These are phyloP conservation scores for Corymbia citriodora DNA, from an alignment of 441 rosid genomes.

Conservation along the genomic window DNA sequence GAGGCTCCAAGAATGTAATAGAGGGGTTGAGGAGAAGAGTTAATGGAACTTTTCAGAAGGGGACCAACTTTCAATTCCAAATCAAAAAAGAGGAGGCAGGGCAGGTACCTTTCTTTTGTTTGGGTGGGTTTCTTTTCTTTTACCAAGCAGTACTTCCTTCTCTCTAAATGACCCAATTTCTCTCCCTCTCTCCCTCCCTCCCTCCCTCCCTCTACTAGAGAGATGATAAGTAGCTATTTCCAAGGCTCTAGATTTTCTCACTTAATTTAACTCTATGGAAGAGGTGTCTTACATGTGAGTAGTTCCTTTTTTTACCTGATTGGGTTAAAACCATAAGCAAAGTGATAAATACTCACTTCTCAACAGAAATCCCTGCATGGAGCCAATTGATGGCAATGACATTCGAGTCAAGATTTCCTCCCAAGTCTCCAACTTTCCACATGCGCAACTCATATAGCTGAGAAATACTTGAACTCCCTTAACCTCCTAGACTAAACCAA, in stretches of 20 bases:
- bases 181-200: no score
- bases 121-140: background rate
- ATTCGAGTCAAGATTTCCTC: background rate
- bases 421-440: background rate
- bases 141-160: background rate
- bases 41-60: background rate
- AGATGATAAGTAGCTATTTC: no score
- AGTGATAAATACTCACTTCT: background rate
- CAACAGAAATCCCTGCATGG: no score
- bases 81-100: background rate
- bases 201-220: no score
- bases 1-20: background rate
- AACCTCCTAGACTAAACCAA: background rate
- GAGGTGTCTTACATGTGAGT: background rate
- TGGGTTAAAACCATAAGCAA: background rate
- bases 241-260: no score
- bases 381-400: background rate
- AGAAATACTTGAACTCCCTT: background rate
- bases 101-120: background rate
- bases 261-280: accelerated
- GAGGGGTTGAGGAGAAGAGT: background rate
- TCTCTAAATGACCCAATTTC: background rate
- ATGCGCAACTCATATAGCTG: background rate
- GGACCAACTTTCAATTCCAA: background rate
- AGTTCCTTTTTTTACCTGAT: no score